These are phyloP conservation scores for Trichomonascus vanleenenianus DNA, from an alignment of 805 yeast species.

Conservation along the genomic window DNA sequence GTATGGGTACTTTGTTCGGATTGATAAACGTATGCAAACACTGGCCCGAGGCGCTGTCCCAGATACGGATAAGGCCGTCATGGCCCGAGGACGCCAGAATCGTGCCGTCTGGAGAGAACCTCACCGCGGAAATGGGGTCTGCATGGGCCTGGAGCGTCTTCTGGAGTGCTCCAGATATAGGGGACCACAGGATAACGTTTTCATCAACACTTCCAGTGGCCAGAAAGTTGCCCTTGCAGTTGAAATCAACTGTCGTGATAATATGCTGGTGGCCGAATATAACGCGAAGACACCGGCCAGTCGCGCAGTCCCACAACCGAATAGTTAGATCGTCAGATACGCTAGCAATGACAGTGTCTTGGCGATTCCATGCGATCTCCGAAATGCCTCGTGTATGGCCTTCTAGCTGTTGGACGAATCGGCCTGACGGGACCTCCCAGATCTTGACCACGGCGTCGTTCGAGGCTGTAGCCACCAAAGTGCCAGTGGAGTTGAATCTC, in stretches of 20 bases:
- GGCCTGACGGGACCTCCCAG: conserved; percentile 41
- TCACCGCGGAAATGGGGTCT: conserved; percentile 75
- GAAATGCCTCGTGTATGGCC: conserved; percentile 72
- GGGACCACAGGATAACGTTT: conserved; percentile 86
- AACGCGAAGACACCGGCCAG: conserved; percentile 33
- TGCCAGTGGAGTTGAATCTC: conserved; percentile 56
- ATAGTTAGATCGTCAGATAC: conserved; percentile 82
- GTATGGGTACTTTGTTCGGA: conserved; percentile 71
- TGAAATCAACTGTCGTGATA: conserved; percentile 64
- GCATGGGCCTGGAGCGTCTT: conserved; percentile 87
- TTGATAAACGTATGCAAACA: conserved; percentile 84
- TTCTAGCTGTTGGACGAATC: conserved; percentile 27
- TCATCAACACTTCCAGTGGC: conserved; percentile 87
- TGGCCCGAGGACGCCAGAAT: conserved; percentile 79
- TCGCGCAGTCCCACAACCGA: conserved; percentile 55
- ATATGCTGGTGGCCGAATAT: conserved; percentile 80
- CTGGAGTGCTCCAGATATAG: conserved; percentile 56
- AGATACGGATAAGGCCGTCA: conserved; percentile 84
- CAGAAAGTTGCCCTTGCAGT: conserved; percentile 65
- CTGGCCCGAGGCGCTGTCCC: conserved; percentile 84
- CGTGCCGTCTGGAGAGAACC: conserved; percentile 71
- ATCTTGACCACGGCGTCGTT: conserved; percentile 53
- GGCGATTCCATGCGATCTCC: conserved; percentile 71
- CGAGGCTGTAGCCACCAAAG: conserved; percentile 41
- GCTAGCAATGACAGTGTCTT: conserved; percentile 64